Evolutionary conservation across 805 yeast species (phyloP).

Genomic region (Starmerella powellii): DNA sequence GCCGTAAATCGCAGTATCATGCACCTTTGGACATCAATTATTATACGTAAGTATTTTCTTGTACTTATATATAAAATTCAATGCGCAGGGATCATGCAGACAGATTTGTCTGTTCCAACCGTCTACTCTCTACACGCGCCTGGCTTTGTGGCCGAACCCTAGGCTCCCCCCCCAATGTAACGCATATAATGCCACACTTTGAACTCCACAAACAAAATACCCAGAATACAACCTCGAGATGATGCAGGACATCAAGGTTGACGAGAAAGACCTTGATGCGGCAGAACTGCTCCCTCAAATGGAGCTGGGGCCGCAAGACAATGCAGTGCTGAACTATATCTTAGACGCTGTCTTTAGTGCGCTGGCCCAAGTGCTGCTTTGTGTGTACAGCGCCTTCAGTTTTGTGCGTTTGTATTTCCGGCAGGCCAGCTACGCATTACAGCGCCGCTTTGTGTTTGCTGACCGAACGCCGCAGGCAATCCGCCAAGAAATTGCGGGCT

Average conservation of each 20-base stretch:
- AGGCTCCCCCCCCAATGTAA: too few relatives aligned
- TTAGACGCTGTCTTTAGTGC: background rate
- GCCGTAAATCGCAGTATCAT: too few relatives aligned
- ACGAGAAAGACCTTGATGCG: too few relatives aligned
- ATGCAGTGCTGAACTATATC: background rate
- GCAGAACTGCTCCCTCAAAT: too few relatives aligned
- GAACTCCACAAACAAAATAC: background rate
- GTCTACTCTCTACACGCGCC: too few relatives aligned
- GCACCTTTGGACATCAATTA: too few relatives aligned
- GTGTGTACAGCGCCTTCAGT: background rate
- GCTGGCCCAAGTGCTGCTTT: conserved; percentile 2
- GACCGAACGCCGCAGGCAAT: conserved; percentile 64
- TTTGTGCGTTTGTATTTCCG: conserved; percentile 2
- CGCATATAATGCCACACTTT: background rate
- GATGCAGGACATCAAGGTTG: background rate
- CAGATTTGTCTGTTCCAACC: too few relatives aligned
- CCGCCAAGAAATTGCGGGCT: conserved; percentile 52
- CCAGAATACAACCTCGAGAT: background rate
- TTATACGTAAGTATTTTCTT: too few relatives aligned
- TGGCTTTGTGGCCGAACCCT: too few relatives aligned
- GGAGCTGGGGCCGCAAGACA: background rate
- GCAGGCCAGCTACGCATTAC: conserved; percentile 15
- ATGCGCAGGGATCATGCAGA: too few relatives aligned
- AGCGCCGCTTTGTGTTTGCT: conserved; percentile 19
- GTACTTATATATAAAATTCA: too few relatives aligned